Base-by-base conservation (phyloP, 2,329 filamentous ascomycete species). In the Parastagonospora nodorum region DNA sequence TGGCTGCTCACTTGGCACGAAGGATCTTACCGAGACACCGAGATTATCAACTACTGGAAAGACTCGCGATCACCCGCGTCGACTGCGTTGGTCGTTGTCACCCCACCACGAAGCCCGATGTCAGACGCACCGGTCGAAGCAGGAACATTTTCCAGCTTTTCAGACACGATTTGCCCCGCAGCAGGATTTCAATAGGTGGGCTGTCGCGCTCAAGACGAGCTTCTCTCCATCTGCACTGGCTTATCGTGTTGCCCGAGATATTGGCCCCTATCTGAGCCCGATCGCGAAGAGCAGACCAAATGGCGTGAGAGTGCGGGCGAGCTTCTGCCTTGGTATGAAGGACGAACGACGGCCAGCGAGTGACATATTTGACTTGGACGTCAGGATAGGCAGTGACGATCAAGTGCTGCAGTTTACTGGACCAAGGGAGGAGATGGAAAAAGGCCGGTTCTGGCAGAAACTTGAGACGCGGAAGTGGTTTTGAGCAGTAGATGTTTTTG, bases 321-420 rank as follows among this genome's bases (percentile, higher is more conserved):
- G 76, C 44, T 79, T 80, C 37, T 78, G 75, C 48, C 52, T 80
- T 0, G 77, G 77, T 0, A 62, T 64, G 2, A 53, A 60, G 10
- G 68, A 59, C 0, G 60, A 68, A 2, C 35, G 49, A 12, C 46
- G 61, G 14, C 51, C 46, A 19, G 68, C 65, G 4, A 69, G 61
- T 37, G 77, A 77, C 14, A 75, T 79, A 6, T 79, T 78, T 29
- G 77, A 80, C 58, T 42, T 79, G 30, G 77, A 80, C 53, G 60
- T 80, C 2, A 45, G 61, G n/a, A 61, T 80, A 41, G 77, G 75
- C 0, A 65, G 42, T 51, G 63, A 65, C 19, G 71, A 76, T 61
- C 65, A 74, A 41, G 73, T 76, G 46, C 42, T 77, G 42, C 69
- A 70, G 30, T 77, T 73, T 57, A 61, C 72, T 31, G 76, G 75